phyloP scores from a whole-genome alignment of 371 early-diverging fungal genomes.

The Haplosporangium sp. region DNA sequence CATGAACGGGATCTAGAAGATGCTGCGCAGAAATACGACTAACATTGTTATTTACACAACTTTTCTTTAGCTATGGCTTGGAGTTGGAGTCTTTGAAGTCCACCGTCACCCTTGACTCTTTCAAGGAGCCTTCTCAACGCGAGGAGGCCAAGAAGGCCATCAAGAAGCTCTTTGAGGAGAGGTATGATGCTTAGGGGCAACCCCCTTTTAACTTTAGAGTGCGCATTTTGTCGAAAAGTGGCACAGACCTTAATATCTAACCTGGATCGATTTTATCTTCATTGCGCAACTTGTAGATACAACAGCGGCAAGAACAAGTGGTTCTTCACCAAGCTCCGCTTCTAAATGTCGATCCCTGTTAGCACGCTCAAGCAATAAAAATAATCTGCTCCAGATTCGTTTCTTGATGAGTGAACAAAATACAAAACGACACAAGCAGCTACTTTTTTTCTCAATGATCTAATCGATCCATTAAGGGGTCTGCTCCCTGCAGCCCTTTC shows the following conservation, averaged over 20 bases:
- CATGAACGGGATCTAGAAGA: not conserved
- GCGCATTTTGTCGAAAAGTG: too few relatives aligned
- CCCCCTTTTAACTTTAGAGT: too few relatives aligned
- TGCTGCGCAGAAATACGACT: too few relatives aligned
- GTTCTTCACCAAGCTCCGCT: constrained; percentile 99
- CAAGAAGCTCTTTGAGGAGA: constrained; percentile 93
- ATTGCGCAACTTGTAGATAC: constrained; percentile 65
- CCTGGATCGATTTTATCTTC: not conserved
- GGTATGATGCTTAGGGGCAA: constrained; percentile 26
- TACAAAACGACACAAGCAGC: too few relatives aligned
- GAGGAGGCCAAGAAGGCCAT: constrained; percentile 88
- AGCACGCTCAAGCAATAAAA: not conserved
- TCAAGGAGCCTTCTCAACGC: constrained; percentile 94
- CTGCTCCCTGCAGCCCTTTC: too few relatives aligned
- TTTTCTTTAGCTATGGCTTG: constrained; percentile 70
- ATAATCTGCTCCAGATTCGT: not conserved
- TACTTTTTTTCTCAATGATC: too few relatives aligned
- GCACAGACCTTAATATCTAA: not conserved
- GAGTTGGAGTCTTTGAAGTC: constrained; percentile 91
- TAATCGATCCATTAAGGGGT: too few relatives aligned
- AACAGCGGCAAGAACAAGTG: constrained; percentile 99
- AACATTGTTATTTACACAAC: too few relatives aligned
- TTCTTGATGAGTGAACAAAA: too few relatives aligned
- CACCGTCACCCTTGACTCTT: constrained; percentile 83
- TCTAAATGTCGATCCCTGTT: constrained; percentile 67